Conservation (phyloP, 345 rosid genomes). For the Jatropha curcas region DNA sequence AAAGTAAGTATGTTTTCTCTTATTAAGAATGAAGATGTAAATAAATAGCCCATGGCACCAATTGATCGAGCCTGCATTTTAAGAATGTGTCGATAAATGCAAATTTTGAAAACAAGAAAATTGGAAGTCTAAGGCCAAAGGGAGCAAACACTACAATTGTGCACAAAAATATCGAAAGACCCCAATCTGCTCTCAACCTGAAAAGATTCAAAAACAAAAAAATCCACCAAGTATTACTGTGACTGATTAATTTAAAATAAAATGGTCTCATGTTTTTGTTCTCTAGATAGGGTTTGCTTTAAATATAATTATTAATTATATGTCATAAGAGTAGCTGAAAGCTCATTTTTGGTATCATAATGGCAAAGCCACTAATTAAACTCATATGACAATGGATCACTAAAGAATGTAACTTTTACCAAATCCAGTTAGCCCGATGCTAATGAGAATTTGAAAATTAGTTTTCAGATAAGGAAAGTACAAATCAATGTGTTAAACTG, state of each 20-base stretch:
- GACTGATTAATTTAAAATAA: slow-evolving; percentile 10
- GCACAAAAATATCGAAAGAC: slow-evolving; percentile 73
- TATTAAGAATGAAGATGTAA: slow-evolving; percentile 83
- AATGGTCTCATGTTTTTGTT: background rate
- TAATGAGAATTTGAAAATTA: background rate
- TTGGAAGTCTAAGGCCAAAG: slow-evolving; percentile 26
- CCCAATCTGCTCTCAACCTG: slow-evolving; percentile 75
- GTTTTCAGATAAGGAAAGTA: background rate
- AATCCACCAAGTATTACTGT: slow-evolving; percentile 6
- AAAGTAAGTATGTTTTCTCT: slow-evolving; percentile 88
- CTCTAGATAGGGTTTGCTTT: background rate
- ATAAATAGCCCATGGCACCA: slow-evolving; percentile 81
- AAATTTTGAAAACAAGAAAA: slow-evolving; percentile 15
- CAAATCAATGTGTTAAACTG: background rate
- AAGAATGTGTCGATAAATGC: slow-evolving; percentile 22
- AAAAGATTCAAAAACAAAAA: slow-evolving; percentile 22
- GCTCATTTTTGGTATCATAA: background rate
- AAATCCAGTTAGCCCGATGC: background rate
- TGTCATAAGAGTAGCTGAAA: background rate
- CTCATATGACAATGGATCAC: background rate
- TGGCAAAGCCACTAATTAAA: background rate
- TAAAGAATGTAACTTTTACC: background rate
- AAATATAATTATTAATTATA: background rate
- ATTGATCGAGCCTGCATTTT: slow-evolving; percentile 68
- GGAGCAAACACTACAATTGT: slow-evolving; percentile 59